Percentiles rank a stretch among this genome's conserved stretches.
Conservation (phyloP, 768 basidiomycete species). For the Mycena pura region DNA sequence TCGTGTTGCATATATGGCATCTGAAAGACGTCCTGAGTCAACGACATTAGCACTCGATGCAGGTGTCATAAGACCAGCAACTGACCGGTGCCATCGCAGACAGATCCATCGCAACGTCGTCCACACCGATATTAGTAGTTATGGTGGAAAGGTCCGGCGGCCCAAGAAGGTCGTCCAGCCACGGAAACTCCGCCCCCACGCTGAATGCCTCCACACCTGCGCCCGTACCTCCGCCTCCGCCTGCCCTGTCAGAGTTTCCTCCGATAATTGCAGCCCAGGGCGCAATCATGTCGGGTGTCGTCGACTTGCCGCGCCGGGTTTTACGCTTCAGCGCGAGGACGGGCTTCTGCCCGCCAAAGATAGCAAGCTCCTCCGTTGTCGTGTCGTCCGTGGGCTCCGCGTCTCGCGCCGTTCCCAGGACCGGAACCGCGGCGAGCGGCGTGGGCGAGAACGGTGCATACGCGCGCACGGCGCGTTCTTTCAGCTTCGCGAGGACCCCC, state of each 20-base stretch:
- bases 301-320: slow-evolving; percentile 13
- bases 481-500: slow-evolving; percentile 52
- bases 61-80: background rate
- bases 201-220: background rate
- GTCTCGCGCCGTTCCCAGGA: background rate
- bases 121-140: slow-evolving; percentile 10
- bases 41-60: background rate
- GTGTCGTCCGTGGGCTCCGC: slow-evolving; percentile 33
- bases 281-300: too few relatives aligned
- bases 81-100: background rate
- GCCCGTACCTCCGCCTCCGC: background rate
- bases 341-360: slow-evolving; percentile 60
- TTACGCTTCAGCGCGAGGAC: slow-evolving; percentile 43
- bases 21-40: slow-evolving; percentile 16
- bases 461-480: slow-evolving; percentile 50
- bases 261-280: too few relatives aligned
- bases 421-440: slow-evolving; percentile 9
- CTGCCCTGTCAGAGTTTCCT: too few relatives aligned
- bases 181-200: slow-evolving; percentile 10
- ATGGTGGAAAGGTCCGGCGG: slow-evolving; percentile 1
- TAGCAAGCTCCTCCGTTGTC: slow-evolving; percentile 55
- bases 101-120: background rate
- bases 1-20: too few relatives aligned
- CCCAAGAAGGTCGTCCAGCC: slow-evolving; percentile 24
- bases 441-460: slow-evolving; percentile 35